These are phyloP conservation scores for Nadsonia starkeyi-henricii DNA, from an alignment of 1,139 yeast genomes.

Conservation along the genomic window DNA sequence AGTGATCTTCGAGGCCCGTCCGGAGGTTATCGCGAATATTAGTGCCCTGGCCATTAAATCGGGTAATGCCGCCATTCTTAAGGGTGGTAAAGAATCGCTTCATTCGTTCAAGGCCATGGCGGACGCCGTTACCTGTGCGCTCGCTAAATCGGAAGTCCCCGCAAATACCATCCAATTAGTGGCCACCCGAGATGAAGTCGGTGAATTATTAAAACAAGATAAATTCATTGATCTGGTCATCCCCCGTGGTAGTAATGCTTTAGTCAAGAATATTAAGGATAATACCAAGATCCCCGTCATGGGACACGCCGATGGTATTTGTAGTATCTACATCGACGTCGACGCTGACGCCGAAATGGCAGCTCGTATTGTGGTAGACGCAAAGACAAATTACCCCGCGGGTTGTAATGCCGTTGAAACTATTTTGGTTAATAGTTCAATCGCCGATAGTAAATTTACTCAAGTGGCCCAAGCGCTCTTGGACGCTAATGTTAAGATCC, in stretches of 20 bases:
- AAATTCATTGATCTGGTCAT: slow-evolving; percentile 85
- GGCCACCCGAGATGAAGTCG: slow-evolving; percentile 78
- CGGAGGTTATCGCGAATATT: slow-evolving; percentile 96
- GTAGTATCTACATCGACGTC: slow-evolving; percentile 71
- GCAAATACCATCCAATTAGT: slow-evolving; percentile 71
- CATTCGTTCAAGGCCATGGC: slow-evolving; percentile 80
- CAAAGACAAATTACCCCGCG: slow-evolving; percentile 94
- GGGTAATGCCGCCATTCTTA: slow-evolving; percentile 81
- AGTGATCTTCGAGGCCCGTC: slow-evolving; percentile 91
- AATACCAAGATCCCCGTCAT: slow-evolving; percentile 89
- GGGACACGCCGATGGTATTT: slow-evolving; percentile 98
- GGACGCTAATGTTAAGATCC: slow-evolving; percentile 59
- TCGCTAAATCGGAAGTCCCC: slow-evolving; percentile 56
- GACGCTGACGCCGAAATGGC: slow-evolving; percentile 71
- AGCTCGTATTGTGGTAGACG: slow-evolving; percentile 56
- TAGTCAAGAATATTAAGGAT: slow-evolving; percentile 72
- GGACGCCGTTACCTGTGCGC: slow-evolving; percentile 46
- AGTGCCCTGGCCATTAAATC: slow-evolving; percentile 92
- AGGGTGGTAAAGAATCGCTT: slow-evolving; percentile 90
- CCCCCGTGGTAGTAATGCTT: slow-evolving; percentile 90
- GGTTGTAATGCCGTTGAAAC: slow-evolving; percentile 97
- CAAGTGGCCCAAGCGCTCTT: slow-evolving; percentile 36
- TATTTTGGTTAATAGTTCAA: slow-evolving; percentile 47
- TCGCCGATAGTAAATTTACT: slow-evolving; percentile 18
- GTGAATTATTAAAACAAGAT: slow-evolving; percentile 73